Conservation (phyloP, 169 alveolate species). For the Plasmodium ovale region DNA sequence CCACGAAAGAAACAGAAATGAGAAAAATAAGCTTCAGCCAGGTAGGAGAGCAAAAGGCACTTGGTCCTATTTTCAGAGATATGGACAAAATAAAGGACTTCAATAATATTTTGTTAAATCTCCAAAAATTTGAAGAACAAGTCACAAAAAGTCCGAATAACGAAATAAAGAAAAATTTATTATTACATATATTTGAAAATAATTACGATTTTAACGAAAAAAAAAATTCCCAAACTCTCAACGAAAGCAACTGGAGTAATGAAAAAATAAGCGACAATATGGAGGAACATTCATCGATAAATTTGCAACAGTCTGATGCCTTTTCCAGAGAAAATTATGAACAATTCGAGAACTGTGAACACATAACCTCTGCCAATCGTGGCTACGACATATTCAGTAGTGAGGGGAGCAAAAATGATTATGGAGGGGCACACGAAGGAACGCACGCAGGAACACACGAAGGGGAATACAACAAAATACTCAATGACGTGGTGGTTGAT, state of each 20-base stretch:
- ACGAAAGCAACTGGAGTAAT: not conserved
- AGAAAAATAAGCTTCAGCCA: no score
- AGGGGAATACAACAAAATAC: not conserved
- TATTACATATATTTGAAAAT: conserved; percentile 34
- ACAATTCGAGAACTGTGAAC: not conserved
- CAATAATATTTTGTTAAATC: conserved; percentile 5
- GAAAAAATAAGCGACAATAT: conserved; percentile 9
- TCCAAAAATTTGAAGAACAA: conserved; percentile 19
- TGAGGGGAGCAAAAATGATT: no score
- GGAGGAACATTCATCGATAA: no score
- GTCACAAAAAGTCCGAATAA: not conserved
- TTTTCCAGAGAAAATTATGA: conserved; percentile 1
- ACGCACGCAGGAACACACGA: not conserved
- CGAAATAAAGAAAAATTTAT: conserved; percentile 12
- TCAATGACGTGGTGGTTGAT: no score
- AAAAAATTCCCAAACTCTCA: not conserved
- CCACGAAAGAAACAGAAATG: no score
- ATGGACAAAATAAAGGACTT: conserved; percentile 38
- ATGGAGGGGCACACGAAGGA: no score
- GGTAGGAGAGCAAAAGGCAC: conserved; percentile 13
- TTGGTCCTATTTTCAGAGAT: conserved; percentile 3
- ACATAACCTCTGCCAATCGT: not conserved
- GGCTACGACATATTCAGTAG: no score
- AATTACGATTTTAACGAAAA: not conserved
- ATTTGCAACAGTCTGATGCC: not conserved